phyloP scores from a whole-genome alignment of 345 rosid species.

The Abelmoschus esculentus region DNA sequence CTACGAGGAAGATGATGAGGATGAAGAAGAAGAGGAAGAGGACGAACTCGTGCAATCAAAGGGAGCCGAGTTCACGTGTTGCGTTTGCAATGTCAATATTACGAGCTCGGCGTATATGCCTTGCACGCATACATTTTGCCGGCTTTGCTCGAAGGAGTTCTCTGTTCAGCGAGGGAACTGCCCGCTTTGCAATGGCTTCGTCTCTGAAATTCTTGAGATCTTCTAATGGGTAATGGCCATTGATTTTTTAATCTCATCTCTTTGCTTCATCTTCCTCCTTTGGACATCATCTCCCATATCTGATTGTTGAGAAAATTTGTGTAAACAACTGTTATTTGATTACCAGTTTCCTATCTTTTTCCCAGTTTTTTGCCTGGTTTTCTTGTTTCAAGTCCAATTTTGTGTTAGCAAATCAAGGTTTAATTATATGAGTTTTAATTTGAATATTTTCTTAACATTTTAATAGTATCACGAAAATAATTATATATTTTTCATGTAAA shows the following conservation, averaged over 20 bases:
- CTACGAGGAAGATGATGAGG: conserved; percentile 22
- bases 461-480: too few species aligned
- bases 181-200: conserved; percentile 73
- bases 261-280: not conserved
- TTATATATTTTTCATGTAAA: too few species aligned
- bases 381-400: too few species aligned
- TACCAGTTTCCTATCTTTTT: not conserved
- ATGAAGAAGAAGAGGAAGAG: conserved; percentile 24
- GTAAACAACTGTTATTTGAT: not conserved
- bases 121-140: conserved; percentile 89
- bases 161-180: conserved; percentile 80
- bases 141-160: conserved; percentile 91
- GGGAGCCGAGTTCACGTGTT: conserved; percentile 53
- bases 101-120: conserved; percentile 82
- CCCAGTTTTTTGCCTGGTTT: not conserved
- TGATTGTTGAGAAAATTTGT: not conserved
- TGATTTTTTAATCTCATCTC: not conserved
- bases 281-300: conserved; percentile 1
- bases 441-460: too few species aligned
- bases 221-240: conserved; percentile 39
- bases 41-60: conserved; percentile 18
- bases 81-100: conserved; percentile 75
- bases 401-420: too few species aligned
- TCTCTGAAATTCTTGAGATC: conserved; percentile 77
- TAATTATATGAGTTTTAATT: too few species aligned